Evolutionary conservation across 2,329 filamentous ascomycete genomes (phyloP), one percentile per base, ranked within the genome.

Genomic region (Geoglossum cookeanum): DNA sequence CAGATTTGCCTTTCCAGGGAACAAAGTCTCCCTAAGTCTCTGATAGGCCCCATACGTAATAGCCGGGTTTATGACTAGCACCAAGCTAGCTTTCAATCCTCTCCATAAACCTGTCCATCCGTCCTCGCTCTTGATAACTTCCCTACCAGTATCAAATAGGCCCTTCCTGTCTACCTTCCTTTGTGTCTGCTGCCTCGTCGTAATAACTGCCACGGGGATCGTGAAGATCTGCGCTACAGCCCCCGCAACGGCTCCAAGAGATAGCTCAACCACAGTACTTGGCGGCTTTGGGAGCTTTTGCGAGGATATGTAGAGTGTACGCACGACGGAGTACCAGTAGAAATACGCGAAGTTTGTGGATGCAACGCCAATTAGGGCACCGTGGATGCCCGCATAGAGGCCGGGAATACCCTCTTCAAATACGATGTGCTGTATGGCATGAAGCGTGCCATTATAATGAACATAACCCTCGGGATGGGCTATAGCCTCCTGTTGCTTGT

Each of bases 271-370:
- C 3, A 85, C 79, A 0, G 90, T 97, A 22, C 86, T 83, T 1
- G 89, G 87, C 30, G 83, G 68, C 62, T 78, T 78, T 60, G 76
- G 69, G 45, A 79, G 73, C 62, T 78, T 78, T 63, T 72, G 72
- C 29, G 75, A 76, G 17, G 73, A 71, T 62, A 87, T 71, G 69
- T 97, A 97, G 22, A 95, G 70, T 15, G 81, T 81, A 61, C 92
- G 82, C 35, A 96, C 87, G 32, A 92, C 73, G 4, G 88, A 91
- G 69, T 97, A 97, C 90, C 91, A 97, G 74, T 98, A 98, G 69
- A 98, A 98, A 73, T 98, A 98, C 65, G 92, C 92, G 68, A 98
- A 98, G 71, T 98, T 98, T 56, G 91, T 97, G 30, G 90, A 96
- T 1, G 89, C 91, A 39, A 98, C 92, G 57, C 92, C 92, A 55